Conservation (phyloP, 2,329 filamentous ascomycete genomes). For the Elsinoe ampelina region DNA sequence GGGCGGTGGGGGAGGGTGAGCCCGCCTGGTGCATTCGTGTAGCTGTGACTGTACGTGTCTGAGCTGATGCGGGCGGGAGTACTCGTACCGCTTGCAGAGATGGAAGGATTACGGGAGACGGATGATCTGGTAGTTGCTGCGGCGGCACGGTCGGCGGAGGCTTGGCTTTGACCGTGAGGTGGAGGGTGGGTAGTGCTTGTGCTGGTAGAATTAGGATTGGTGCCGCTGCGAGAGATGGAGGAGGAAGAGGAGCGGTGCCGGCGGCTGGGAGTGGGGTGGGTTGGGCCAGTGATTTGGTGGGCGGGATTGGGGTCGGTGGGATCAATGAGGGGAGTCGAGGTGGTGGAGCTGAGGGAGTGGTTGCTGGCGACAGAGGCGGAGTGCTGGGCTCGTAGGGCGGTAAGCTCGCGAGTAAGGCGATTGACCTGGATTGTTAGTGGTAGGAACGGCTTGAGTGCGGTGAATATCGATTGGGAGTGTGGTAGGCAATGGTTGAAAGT, state of each 20-base stretch:
- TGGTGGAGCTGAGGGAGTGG: constrained; percentile 46
- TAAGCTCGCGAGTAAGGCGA: constrained; percentile 80
- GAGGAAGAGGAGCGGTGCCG: constrained; percentile 37
- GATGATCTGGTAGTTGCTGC: constrained; percentile 21
- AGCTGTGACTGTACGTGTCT: constrained; percentile 19
- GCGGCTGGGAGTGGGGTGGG: constrained; percentile 45
- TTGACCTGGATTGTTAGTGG: constrained; percentile 57
- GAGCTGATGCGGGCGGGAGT: constrained; percentile 27
- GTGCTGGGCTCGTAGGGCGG: constrained; percentile 61
- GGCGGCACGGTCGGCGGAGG: constrained; percentile 27
- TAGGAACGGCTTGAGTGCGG: background rate
- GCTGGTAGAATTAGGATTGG: constrained; percentile 16
- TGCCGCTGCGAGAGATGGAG: constrained; percentile 16
- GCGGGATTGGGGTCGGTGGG: constrained; percentile 39
- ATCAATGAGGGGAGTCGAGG: constrained; percentile 32
- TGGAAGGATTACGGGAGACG: constrained; percentile 26
- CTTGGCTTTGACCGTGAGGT: constrained; percentile 25
- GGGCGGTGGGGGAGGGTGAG: constrained; percentile 27
- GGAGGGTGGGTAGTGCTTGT: constrained; percentile 16
- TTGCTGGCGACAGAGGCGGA: constrained; percentile 49
- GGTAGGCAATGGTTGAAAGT: background rate
- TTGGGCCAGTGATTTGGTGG: constrained; percentile 38
- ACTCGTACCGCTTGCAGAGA: constrained; percentile 25
- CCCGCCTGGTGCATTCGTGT: constrained; percentile 1
- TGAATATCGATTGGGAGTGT: background rate